Evolutionary conservation across 768 basidiomycete species (phyloP).

Genomic region (Suillus occidentalis): DNA sequence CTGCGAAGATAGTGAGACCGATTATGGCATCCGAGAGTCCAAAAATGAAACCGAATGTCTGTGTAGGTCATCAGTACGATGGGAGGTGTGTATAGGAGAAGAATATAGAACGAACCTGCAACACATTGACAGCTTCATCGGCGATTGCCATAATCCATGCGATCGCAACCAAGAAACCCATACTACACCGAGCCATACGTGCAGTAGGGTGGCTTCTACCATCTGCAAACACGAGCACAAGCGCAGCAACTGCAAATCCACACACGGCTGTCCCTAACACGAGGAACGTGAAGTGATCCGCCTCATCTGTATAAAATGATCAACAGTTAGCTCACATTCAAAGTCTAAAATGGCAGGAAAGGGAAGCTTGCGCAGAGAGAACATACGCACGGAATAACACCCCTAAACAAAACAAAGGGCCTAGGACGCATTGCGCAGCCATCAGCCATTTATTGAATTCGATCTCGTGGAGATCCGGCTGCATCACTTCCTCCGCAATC

Average conservation of each 20-base stretch:
- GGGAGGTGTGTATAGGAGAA: not conserved
- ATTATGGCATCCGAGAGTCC: conserved; percentile 97
- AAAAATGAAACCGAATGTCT: conserved; percentile 93
- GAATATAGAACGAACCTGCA: conserved; percentile 56
- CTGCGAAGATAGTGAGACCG: conserved; percentile 93
- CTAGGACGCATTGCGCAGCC: conserved; percentile 78
- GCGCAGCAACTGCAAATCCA: conserved; percentile 52
- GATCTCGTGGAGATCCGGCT: conserved; percentile 67
- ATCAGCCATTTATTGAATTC: conserved; percentile 81
- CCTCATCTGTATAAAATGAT: conserved; percentile 39
- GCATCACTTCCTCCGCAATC: conserved; percentile 72
- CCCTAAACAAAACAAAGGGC: conserved; percentile 72
- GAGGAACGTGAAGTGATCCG: conserved; percentile 47
- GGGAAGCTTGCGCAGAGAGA: conserved; percentile 2
- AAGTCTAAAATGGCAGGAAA: not conserved
- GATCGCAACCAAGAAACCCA: conserved; percentile 89
- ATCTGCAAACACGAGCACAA: conserved; percentile 61
- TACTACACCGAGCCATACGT: conserved; percentile 74
- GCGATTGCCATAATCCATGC: conserved; percentile 99
- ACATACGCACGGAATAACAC: conserved; percentile 73
- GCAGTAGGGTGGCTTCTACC: conserved; percentile 57
- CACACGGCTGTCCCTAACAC: conserved; percentile 52
- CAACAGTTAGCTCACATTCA: not conserved
- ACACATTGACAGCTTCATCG: conserved; percentile 89
- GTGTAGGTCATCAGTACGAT: conserved; percentile 13